Percentiles rank a stretch among this genome's conserved stretches.
These are phyloP conservation scores for Hansfordia pulvinata DNA, from an alignment of 2,329 filamentous ascomycete species.

Conservation along the genomic window DNA sequence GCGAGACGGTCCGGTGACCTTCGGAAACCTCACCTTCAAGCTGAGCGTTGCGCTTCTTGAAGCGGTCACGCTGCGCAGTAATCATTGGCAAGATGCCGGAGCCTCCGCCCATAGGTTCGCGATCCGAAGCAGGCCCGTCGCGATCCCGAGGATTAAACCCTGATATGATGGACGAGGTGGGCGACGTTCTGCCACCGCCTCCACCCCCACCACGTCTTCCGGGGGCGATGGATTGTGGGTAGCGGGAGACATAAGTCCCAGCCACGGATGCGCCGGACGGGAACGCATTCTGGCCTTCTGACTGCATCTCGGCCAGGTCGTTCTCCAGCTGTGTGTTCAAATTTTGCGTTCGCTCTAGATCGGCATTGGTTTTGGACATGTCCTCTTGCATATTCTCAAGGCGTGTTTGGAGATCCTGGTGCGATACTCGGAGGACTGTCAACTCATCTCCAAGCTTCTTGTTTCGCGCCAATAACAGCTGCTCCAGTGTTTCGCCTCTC, in stretches of 20 bases:
- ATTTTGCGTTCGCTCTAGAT: conserved; percentile 72
- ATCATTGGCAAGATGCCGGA: conserved; percentile 95
- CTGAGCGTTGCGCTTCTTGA: conserved; percentile 90
- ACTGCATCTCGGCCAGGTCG: conserved; percentile 77
- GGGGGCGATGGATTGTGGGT: conserved; percentile 48
- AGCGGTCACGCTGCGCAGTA: conserved; percentile 91
- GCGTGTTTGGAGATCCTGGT: conserved; percentile 76
- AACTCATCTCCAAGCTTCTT: conserved; percentile 94
- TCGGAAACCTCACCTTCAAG: conserved; percentile 85
- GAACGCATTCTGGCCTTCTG: conserved; percentile 71
- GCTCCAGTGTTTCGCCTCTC: conserved; percentile 75
- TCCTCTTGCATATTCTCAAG: conserved; percentile 74
- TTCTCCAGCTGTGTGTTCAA: conserved; percentile 85
- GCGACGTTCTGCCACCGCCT: conserved; percentile 60
- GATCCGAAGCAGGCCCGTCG: too few species aligned
- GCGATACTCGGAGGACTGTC: conserved; percentile 82
- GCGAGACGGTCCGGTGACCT: conserved; percentile 66
- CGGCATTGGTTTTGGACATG: conserved; percentile 67
- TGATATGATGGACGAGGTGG: conserved; percentile 95
- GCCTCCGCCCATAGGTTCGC: conserved; percentile 58
- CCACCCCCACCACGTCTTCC: conserved; percentile 54
- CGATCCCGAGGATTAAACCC: conserved; percentile 67
- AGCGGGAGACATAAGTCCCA: conserved; percentile 79
- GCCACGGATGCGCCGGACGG: conserved; percentile 86
- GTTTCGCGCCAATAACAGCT: conserved; percentile 81